Evolutionary conservation across 2,329 filamentous ascomycete genomes (phyloP), one percentile per base, ranked within the genome.

Genomic region (Colletotrichum siamense): DNA sequence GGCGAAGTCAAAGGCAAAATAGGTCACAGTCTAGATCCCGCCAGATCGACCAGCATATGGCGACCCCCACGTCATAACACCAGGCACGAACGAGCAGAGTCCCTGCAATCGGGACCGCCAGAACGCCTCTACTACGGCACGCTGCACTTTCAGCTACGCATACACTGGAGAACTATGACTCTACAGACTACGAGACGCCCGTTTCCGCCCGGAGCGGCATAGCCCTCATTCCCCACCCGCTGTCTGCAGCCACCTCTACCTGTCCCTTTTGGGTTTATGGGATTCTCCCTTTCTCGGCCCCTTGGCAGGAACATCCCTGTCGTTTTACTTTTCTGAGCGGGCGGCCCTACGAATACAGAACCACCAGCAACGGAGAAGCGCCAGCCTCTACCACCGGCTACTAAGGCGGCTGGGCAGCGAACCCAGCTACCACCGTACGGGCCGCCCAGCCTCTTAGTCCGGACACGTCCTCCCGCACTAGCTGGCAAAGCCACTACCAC

Each of bases 11-110:
- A 69, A 65, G 69, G 39, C 61, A 71, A 65, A 73, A 22, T 34
- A 55, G 68, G 68, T 63, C 36, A 73, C 61, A 73, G 64, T 69
- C 64, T 69, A 73, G 73, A 69, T 73, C 70, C 73, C 64, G 73
- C 22, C 44, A 68, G 64, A 68, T 68, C 63, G 65, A 65, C 69
- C 28, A 66, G 57, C 44, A 36, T 32, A n/a, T 13, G 16, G 61
- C 16, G 49, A 68, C 44, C 64, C 73, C 70, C 70, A 76, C 70
- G 73, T 76, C 73, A 76, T 73, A 64, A 34, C 26, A 59, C 26
- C 57, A 69, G 73, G 73, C 44, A 76, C 70, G 32, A 76, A 73
- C 73, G 70, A 73, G 73, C 73, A 64, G 70, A 30, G 73, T 69
- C 70, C 73, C 73, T 76, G 69, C 73, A 69, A 61, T 44, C 6